Evolutionary conservation across 192 early-diverging fungal genomes (phyloP).

Genomic region (Phlyctochytrium arcticum): DNA sequence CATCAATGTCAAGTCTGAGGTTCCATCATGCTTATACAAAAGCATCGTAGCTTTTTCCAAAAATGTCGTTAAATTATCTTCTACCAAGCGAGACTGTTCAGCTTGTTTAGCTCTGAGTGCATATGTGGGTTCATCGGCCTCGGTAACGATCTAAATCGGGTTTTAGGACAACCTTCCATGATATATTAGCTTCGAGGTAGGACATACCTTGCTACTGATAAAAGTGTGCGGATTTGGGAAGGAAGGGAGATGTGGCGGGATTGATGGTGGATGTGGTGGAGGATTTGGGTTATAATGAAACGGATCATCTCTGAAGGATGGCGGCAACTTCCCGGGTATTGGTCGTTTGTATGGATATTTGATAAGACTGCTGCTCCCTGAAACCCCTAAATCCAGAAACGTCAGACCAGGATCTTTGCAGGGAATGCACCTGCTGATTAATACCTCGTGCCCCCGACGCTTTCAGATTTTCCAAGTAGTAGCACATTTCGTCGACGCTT

Average conservation of each 20-base stretch:
- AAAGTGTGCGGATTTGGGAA: slow-evolving; percentile 19
- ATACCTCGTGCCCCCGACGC: not conserved
- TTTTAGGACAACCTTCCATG: not conserved
- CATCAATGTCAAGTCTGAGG: not conserved
- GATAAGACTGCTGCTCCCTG: not conserved
- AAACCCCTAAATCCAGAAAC: not conserved
- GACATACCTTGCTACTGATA: slow-evolving; percentile 6
- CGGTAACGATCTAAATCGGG: not conserved
- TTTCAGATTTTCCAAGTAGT: not conserved
- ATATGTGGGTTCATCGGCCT: not conserved
- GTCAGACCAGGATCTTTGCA: too few species aligned
- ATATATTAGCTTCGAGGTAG: not conserved
- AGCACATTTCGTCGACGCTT: not conserved
- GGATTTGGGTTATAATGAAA: not conserved
- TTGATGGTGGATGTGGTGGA: not conserved
- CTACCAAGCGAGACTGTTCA: slow-evolving; percentile 7
- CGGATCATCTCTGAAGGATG: not conserved
- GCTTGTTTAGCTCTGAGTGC: slow-evolving; percentile 5
- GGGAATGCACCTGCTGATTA: too few species aligned
- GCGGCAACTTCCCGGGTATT: not conserved
- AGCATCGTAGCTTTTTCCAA: not conserved
- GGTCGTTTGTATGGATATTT: not conserved
- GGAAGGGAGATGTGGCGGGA: slow-evolving; percentile 3
- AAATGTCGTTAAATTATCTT: slow-evolving; percentile 11
- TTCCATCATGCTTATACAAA: not conserved